Conservation (phyloP, 1,284 basidiomycete species). For the Microstroma glucosiphilum region DNA sequence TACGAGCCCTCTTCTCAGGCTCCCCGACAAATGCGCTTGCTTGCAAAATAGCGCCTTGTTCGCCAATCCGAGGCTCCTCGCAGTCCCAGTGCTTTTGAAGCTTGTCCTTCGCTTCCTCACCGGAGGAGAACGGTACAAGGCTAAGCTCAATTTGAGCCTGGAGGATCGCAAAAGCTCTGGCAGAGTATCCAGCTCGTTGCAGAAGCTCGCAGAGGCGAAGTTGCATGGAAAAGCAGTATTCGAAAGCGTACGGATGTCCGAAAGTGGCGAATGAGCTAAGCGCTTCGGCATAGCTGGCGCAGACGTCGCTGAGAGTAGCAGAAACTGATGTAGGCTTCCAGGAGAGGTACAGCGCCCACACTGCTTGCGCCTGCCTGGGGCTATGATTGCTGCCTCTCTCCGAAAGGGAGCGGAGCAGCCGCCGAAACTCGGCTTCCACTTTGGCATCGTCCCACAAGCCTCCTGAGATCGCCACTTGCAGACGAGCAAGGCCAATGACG, state of each 20-base stretch:
- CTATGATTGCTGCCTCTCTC: not conserved
- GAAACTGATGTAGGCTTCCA: not conserved
- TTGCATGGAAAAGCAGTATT: not conserved
- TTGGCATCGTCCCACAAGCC: not conserved
- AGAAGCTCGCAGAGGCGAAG: not conserved
- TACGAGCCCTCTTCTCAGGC: not conserved
- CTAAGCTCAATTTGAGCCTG: constrained; percentile 8
- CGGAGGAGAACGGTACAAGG: not conserved
- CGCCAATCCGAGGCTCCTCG: constrained; percentile 5
- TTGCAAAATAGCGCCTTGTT: not conserved
- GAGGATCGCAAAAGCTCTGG: constrained; percentile 4
- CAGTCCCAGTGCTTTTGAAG: constrained; percentile 2
- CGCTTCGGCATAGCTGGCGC: not conserved
- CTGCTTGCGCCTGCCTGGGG: not conserved
- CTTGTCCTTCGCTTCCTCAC: not conserved
- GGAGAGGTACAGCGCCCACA: not conserved
- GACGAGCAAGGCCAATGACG: not conserved
- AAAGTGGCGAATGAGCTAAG: not conserved
- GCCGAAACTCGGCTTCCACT: not conserved
- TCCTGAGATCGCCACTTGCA: not conserved
- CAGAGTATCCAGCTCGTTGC: not conserved
- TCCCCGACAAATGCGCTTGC: not conserved
- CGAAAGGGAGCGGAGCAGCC: not conserved
- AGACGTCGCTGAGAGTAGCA: not conserved
- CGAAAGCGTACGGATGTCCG: not conserved